Evolutionary conservation across 208 protist species (phyloP), one percentile per base, ranked within the genome.

Genomic region (Lotmaria passim): DNA sequence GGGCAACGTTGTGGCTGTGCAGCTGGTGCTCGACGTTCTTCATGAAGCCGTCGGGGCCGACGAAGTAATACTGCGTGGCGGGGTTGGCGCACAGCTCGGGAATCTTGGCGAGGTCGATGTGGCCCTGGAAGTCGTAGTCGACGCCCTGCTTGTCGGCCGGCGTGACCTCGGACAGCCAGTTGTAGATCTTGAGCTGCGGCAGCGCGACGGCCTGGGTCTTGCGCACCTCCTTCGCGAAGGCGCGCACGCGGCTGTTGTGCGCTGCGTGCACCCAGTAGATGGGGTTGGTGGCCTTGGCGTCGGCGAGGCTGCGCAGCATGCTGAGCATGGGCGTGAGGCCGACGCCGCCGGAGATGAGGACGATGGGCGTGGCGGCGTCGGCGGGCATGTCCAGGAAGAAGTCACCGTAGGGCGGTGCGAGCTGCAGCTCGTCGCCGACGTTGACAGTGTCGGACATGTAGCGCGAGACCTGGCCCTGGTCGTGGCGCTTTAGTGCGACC

Each of bases 371-470:
- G 31, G 55, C 36, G 30, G 26, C 26, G 66, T 53, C 41, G n/a
- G 5, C 39, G 41, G 73, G 63, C 12, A 21, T 21, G 39, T 73
- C 46, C 15, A 76, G 31, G 71, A 74, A 78, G 71, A 82, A 82
- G 71, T 82, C 77, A 19, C 77, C 77, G 71, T 69, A 82, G 34
- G 77, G 70, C 48, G 77, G 77, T 4, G 69, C 77, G 53, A 78
- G 48, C 58, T 82, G 52, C 30, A 82, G 59, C 71, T 69, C 30
- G 61, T 82, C 77, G 31, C 69, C 77, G 43, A 71, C 71, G 51
- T 73, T 69, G 33, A 82, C 65, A 44, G 50, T 52, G 55, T 77
- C 77, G 36, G 66, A 43, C 77, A 82, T 61, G 71, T 78, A 82
- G 59, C 53, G 71, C 47, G 77, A 82, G 33, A 82, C 77, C 63